Base-by-base conservation (phyloP, 257 asterid genomes). In the Nicotiana undulata region DNA sequence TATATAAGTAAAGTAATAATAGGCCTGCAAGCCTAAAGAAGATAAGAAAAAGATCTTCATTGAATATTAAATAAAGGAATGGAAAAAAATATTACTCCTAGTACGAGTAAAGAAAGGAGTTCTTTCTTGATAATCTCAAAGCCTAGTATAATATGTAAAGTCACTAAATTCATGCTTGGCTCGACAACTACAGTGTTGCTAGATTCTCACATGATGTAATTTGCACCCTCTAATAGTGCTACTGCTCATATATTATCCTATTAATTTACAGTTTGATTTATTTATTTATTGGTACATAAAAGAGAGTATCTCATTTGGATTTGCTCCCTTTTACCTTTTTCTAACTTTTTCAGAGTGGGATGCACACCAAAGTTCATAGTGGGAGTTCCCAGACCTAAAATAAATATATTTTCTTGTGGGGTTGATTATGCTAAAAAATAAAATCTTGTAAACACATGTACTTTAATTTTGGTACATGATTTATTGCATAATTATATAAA, bases 301-400 rank as follows among this genome's bases (percentile, higher is more conserved):
- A 22, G 49, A 72, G 59, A 76, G 83, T 53, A 87, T 89, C 83
- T 83, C 76, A 16, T 81, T 17, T 85, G 81, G 88, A 88, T 85
- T 84, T 78, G 81, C 84, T 76, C 17, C 81, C 82, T 32, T 40
- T 85, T 83, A 75, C 82, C 85, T 84, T 61, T 28, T 61, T 83
- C 34, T n/a, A 68, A 37, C 56, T 70, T 85, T 85, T 82, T 64
- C 65, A 79, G 81, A 82, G 83, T 59, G 77, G 58, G 55, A 24
- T 79, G 74, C 76, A 79, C 26, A n/a, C 49, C 76, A 79, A 20
- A 79, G 18, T 64, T 44, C 77, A 70, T 44, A 44, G 59, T 44
- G 59, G 77, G 76, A 28, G 20, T 40, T 70, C 37, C 77, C 77
- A 22, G 59, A 70, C 34, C 58, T 44, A 68, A 68, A 40, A 40